Evolutionary conservation across 208 protist species (phyloP).

Genomic region (Phytomonas sp.): DNA sequence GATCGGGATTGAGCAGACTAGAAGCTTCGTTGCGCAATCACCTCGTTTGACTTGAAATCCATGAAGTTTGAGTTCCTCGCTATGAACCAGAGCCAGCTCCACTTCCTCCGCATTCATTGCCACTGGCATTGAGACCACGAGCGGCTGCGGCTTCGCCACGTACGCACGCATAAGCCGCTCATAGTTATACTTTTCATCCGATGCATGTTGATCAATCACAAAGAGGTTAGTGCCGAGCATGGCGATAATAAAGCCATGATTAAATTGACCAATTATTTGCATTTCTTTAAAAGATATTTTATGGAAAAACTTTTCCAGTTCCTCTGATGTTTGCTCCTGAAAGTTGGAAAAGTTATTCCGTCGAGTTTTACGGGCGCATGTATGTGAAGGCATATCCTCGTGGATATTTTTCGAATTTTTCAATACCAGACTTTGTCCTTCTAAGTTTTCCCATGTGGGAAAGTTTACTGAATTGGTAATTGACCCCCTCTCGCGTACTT

Average conservation of each 20-base stretch:
- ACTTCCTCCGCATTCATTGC: slow-evolving; percentile 71
- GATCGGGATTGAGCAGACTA: slow-evolving; percentile 70
- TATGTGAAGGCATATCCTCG: background rate
- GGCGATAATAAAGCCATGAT: slow-evolving; percentile 91
- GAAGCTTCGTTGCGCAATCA: slow-evolving; percentile 46
- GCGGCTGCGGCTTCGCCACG: slow-evolving; percentile 66
- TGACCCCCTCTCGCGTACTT: background rate
- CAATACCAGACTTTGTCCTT: background rate
- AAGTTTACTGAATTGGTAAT: background rate
- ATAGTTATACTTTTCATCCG: slow-evolving; percentile 94
- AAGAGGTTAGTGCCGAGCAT: slow-evolving; percentile 74
- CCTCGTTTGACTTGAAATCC: slow-evolving; percentile 78
- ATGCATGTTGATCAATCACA: slow-evolving; percentile 93
- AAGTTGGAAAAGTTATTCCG: slow-evolving; percentile 30
- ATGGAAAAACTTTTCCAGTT: slow-evolving; percentile 55
- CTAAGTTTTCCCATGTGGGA: background rate
- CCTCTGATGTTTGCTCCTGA: slow-evolving; percentile 43
- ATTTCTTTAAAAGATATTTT: slow-evolving; percentile 86
- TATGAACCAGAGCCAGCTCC: slow-evolving; percentile 68
- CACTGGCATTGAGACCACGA: slow-evolving; percentile 65
- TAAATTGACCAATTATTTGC: slow-evolving; percentile 91
- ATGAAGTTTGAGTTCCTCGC: slow-evolving; percentile 52
- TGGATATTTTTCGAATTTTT: background rate
- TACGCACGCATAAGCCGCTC: slow-evolving; percentile 72
- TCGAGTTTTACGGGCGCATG: slow-evolving; percentile 1